These are phyloP conservation scores for Calonectria naviculata DNA, from an alignment of 2,329 filamentous ascomycete species.

Conservation along the genomic window DNA sequence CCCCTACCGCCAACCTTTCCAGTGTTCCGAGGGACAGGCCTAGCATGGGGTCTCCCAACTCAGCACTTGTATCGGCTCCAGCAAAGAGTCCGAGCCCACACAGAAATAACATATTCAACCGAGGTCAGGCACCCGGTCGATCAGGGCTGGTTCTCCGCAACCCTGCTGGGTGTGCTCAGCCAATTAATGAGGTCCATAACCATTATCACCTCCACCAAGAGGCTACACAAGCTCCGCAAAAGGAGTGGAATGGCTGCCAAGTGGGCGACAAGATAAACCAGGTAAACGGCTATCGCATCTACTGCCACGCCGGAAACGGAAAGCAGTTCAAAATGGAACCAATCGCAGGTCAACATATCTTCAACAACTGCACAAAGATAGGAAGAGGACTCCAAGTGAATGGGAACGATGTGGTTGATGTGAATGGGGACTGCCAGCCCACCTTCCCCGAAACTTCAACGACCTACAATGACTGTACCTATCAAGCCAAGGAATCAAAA, in stretches of 20 bases:
- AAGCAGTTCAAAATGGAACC: not conserved
- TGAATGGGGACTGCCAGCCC: not conserved
- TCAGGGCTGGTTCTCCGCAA: not conserved
- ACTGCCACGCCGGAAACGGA: not conserved
- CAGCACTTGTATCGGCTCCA: not conserved
- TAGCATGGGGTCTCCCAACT: not conserved
- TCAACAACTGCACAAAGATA: not conserved
- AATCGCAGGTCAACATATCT: not conserved
- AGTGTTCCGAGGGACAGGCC: not conserved
- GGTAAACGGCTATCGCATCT: not conserved
- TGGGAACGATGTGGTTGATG: not conserved
- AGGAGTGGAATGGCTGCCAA: not conserved
- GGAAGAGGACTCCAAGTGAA: not conserved
- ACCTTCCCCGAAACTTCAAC: not conserved
- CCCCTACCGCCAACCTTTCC: not conserved
- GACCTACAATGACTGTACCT: not conserved
- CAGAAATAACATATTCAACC: not conserved
- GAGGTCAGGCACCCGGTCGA: not conserved
- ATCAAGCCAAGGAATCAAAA: not conserved
- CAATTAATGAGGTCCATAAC: not conserved
- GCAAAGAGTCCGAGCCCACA: not conserved
- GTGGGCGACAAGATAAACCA: not conserved
- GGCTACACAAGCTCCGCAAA: not conserved
- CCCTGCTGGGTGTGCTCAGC: not conserved
- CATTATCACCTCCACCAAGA: not conserved